Base-by-base conservation (phyloP, 495 filamentous ascomycete species). In the Xylaria sp. region DNA sequence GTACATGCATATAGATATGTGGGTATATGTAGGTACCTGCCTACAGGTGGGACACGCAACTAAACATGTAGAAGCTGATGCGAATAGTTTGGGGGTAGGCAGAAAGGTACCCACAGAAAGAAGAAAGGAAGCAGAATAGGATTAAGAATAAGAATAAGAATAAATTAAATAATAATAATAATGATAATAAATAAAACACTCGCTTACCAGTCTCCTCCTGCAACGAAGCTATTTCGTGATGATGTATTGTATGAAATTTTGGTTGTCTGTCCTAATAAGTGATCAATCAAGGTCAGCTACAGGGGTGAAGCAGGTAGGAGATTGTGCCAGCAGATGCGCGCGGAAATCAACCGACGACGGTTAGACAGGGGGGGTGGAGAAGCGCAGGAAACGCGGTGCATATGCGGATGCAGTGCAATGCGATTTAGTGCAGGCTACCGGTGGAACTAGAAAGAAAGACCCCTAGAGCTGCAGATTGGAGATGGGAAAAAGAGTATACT, bases 351-450 rank as follows among this genome's bases (percentile, higher is more conserved):
- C 29, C 62, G 44, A n/a, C 67, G 68, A 70, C 58, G 19, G 58
- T 55, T 33, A 21, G 55, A 62, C 67, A 69, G 67, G 67, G 68
- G 68, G 58, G n/a, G 1, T 8, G 12, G 48, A 68, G 61, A 43
- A 37, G 67, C 57, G 57, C 55, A 61, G 15, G 67, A 70, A 70
- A 70, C 68, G 68, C 68, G 68, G 24, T 70, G 68, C 68, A 70
- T 70, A 70, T 70, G 68, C 68, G 57, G 59, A 43, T 70, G 68
- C 59, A 17, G 68, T 62, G 58, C 46, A 41, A 63, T 70, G 68
- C 58, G 68, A 62, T 63, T 70, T 62, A 35, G 46, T 63, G 55
- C 67, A 61, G 67, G 53, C 40, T 24, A 21, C 50, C 21, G 26
- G 40, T 48, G 55, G 57, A 61, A 46, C 40, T 69, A 52, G 40